Evolutionary conservation across 768 basidiomycete genomes (phyloP).

Genomic region (Calocybe gangraenosa): DNA sequence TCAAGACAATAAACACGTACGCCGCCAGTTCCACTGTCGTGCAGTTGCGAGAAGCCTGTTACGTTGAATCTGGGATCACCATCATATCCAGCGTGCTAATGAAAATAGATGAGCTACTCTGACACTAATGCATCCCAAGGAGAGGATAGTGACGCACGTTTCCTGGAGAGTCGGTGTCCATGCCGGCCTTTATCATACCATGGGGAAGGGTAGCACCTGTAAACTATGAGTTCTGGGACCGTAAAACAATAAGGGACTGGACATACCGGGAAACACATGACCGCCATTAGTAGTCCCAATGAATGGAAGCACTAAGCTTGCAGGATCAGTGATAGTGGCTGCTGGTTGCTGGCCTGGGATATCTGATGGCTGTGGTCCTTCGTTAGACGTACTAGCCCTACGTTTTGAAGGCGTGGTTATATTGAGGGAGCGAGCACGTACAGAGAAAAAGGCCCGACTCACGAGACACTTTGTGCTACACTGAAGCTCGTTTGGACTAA

Average conservation of each 20-base stretch:
- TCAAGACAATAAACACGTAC: slow-evolving; percentile 37
- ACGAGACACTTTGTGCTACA: background rate
- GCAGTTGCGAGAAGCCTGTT: slow-evolving; percentile 61
- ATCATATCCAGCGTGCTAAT: slow-evolving; percentile 47
- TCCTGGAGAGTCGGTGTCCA: slow-evolving; percentile 64
- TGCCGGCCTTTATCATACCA: slow-evolving; percentile 66
- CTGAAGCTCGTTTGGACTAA: background rate
- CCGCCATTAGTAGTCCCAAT: slow-evolving; percentile 64
- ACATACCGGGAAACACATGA: slow-evolving; percentile 59
- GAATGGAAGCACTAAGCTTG: slow-evolving; percentile 51
- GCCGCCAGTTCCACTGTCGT: slow-evolving; percentile 61
- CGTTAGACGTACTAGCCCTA: background rate
- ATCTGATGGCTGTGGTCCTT: background rate
- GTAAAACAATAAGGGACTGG: background rate
- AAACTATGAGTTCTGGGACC: background rate
- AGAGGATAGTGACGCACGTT: slow-evolving; percentile 42
- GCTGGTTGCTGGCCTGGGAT: background rate
- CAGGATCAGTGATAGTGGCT: slow-evolving; percentile 28
- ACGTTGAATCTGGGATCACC: slow-evolving; percentile 36
- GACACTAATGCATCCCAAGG: background rate
- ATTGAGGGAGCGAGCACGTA: too few relatives aligned
- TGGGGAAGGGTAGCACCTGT: slow-evolving; percentile 61
- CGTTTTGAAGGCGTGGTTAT: too few relatives aligned
- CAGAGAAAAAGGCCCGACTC: background rate
- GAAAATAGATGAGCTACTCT: background rate